Evolutionary conservation across 1,284 basidiomycete species (phyloP), one percentile per base, ranked within the genome.

Genomic region (Hypsizygus ulmarius): DNA sequence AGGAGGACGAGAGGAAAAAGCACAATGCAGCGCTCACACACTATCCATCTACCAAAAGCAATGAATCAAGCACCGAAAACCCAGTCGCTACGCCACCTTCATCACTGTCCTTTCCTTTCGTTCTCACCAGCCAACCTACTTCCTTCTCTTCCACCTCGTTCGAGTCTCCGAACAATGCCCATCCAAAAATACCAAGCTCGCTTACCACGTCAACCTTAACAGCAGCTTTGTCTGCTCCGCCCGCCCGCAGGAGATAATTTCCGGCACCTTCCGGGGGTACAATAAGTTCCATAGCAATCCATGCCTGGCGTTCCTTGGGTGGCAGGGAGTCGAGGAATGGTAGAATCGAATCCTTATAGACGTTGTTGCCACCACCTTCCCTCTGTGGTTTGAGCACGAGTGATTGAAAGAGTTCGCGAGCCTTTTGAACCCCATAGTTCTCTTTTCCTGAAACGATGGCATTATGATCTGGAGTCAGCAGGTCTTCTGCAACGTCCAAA

Each of bases 341-440:
- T 0, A 89, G 90, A 45, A 98, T 97, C 42, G 88, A 82, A 3
- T 71, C 67, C 45, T 90, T 87, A 71, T 98, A 99, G 18, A 98
- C 81, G 62, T 99, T 99, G 66, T 99, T 97, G 2, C 96, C 96
- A 0, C 97, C 96, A 3, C 97, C 96, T 72, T 99, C 93, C 14
- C 95, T 80, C 66, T 98, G 95, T 0, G 96, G 96, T 66, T 99
- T 98, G 41, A 98, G 77, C 2, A 98, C 97, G 38, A 91, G 84
- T 10, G 75, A 69, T 3, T 72, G 61, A 0, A 83, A 74, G 9
- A 75, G 59, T 2, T 69, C 65, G n/a, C 72, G 69, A 0, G 90
- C 90, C 33, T 79, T 70, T 10, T 63, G 53, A 16, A 79, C 70
- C 0, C 81, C 88, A 5, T 59, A 63, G 2, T 58, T 53, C 53